Base-by-base conservation (phyloP, 305 asterid species). In the Solanum aculeatissimum region DNA sequence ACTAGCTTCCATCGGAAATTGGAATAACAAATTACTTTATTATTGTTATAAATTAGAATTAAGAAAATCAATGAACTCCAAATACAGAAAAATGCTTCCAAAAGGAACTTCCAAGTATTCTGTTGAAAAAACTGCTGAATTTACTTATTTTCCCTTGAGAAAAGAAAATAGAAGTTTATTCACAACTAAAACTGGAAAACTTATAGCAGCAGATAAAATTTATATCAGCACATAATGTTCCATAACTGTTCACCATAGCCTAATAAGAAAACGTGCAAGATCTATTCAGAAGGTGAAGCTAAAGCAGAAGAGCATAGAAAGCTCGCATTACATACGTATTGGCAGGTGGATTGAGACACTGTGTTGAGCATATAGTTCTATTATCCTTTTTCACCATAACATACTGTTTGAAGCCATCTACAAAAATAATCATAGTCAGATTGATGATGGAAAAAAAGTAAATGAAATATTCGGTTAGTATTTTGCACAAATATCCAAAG, bases 371-470 rank as follows among this genome's bases (percentile, higher is more conserved):
- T 66, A 94, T 94, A 40, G 58, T 57, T 87, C 77, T 94, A 35
- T 23, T 49, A 81, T 92, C 95, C 91, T 92, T 94, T 15, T 85
- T 88, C 88, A 94, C 87, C 86, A 85, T 75, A 85, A 91, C 81
- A 74, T 81, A 85, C 49, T 85, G 72, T 55, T 25, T 82, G 60
- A 85, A 78, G 86, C 66, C 78, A 90, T 87, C 97, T 92, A 91
- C 89, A 86, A 86, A 85, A 85, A 43, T 51, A 85, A 62, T 78
- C 81, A 80, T 62, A 42, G 85, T 75, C 55, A 35, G 55, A 80
- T 83, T 83, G 57, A 72, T 69, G 27, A 85, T 40, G 45, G 83
- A 69, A 84, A 66, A 49, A 23, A 75, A 49, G 43, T 49, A 75
- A 74, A 74, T 25, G 62, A 47, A 47, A 47, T 27, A 75, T 18